These are phyloP conservation scores for Pugionium dolabratum DNA, from an alignment of 345 rosid species.

Conservation along the genomic window DNA sequence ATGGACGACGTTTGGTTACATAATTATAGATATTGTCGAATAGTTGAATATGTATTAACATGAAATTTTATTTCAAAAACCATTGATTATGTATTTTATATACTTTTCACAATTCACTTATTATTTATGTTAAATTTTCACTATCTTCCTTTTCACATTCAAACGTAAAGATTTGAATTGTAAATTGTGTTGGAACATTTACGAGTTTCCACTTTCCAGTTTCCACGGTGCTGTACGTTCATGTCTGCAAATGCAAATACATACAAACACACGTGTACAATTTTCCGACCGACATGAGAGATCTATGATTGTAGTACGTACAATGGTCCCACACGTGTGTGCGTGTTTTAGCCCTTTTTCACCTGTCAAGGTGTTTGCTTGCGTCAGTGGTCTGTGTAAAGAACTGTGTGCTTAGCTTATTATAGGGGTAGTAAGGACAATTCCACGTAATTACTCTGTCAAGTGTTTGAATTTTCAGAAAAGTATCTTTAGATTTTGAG, in stretches of 20 bases:
- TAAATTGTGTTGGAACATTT: no score
- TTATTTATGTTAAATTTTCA: no score
- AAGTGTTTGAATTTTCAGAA: background rate
- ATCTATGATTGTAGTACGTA: constrained; percentile 7
- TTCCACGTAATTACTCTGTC: background rate
- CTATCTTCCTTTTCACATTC: no score
- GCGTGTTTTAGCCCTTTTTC: constrained; percentile 14
- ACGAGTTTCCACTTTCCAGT: background rate
- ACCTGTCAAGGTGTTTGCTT: constrained; percentile 31
- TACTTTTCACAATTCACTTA: no score
- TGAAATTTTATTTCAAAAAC: no score
- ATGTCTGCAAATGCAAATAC: background rate
- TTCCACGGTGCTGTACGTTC: background rate
- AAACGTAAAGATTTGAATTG: no score
- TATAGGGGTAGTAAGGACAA: background rate
- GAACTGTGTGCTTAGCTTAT: background rate
- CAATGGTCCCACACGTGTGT: constrained; percentile 16
- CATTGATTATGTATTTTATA: no score
- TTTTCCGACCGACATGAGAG: constrained; percentile 21
- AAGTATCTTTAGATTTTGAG: background rate
- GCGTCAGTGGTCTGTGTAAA: constrained; percentile 29
- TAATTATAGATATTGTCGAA: no score
- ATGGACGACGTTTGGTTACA: no score
- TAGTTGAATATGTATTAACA: no score
- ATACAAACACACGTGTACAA: constrained; percentile 17